phyloP scores from a whole-genome alignment of 768 basidiomycete species.

The Leccinum subgranulosum region DNA sequence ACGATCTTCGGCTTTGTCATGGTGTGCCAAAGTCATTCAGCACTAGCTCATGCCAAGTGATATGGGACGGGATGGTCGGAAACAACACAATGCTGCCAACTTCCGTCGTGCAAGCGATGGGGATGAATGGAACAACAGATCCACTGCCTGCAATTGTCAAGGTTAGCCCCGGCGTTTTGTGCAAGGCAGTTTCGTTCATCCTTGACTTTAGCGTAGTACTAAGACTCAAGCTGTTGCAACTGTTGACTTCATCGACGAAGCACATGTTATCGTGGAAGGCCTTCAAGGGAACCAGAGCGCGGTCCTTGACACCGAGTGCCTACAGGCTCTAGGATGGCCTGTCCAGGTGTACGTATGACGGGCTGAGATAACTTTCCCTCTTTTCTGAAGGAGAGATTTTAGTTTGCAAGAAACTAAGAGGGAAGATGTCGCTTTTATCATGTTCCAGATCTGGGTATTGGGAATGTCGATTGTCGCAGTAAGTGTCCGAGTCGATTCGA shows the following conservation, averaged over 20 bases:
- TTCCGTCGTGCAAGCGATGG: neutral
- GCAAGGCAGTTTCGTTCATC: neutral
- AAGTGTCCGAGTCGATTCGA: slow-evolving; percentile 14
- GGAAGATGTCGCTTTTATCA: slow-evolving; percentile 74
- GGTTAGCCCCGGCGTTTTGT: neutral
- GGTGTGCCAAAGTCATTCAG: slow-evolving; percentile 41
- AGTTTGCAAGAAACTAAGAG: slow-evolving; percentile 72
- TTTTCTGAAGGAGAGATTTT: neutral
- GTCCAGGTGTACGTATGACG: slow-evolving; percentile 52
- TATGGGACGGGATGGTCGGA: slow-evolving; percentile 48
- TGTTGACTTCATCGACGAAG: slow-evolving; percentile 22
- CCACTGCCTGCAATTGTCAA: neutral
- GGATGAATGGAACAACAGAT: neutral
- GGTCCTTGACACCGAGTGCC: slow-evolving; percentile 46
- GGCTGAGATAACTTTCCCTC: neutral
- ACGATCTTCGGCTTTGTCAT: slow-evolving; percentile 57
- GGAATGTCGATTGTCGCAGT: slow-evolving; percentile 72
- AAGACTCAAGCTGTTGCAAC: slow-evolving; percentile 12
- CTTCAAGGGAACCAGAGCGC: slow-evolving; percentile 34
- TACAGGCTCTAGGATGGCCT: slow-evolving; percentile 68
- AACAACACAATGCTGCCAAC: slow-evolving; percentile 4
- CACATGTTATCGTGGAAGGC: slow-evolving; percentile 32
- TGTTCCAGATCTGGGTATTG: slow-evolving; percentile 78
- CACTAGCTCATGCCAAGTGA: slow-evolving; percentile 42
- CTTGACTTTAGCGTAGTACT: slow-evolving; percentile 2